phyloP scores from a whole-genome alignment of 1,139 yeast genomes.

The Debaryomyces subglobosus region DNA sequence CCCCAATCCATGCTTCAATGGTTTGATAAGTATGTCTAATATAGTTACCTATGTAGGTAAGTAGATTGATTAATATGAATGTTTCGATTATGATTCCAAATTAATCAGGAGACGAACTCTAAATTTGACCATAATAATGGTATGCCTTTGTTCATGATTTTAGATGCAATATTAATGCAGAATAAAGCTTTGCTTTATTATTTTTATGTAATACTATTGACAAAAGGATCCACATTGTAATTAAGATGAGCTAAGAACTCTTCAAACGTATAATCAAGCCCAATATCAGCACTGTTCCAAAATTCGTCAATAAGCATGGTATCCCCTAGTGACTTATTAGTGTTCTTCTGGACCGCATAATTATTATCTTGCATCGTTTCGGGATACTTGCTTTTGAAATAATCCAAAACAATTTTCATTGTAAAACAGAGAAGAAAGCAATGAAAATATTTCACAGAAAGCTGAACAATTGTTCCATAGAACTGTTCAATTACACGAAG shows the following conservation, averaged over 20 bases:
- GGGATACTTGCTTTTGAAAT: constrained; percentile 4
- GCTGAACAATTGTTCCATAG: constrained; percentile 2
- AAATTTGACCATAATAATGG: no score
- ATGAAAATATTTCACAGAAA: constrained; percentile 1
- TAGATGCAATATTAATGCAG: no score
- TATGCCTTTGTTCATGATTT: no score
- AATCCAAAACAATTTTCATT: constrained; percentile 3
- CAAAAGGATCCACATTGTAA: constrained; percentile 1
- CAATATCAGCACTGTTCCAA: background rate
- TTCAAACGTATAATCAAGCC: background rate
- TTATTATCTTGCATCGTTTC: background rate
- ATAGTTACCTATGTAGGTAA: background rate
- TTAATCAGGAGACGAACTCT: no score
- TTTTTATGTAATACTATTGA: background rate
- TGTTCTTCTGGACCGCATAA: background rate
- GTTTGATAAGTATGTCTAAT: constrained; percentile 9
- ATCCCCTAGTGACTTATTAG: background rate
- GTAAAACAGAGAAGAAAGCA: constrained; percentile 4
- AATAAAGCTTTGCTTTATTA: no score
- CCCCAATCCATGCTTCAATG: constrained; percentile 9
- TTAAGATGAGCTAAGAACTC: background rate
- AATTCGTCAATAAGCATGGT: background rate
- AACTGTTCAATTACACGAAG: constrained; percentile 5
- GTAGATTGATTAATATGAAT: no score
- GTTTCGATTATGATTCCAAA: no score